phyloP scores from a whole-genome alignment of 1,284 basidiomycete species.

The Heterobasidion occidentale region DNA sequence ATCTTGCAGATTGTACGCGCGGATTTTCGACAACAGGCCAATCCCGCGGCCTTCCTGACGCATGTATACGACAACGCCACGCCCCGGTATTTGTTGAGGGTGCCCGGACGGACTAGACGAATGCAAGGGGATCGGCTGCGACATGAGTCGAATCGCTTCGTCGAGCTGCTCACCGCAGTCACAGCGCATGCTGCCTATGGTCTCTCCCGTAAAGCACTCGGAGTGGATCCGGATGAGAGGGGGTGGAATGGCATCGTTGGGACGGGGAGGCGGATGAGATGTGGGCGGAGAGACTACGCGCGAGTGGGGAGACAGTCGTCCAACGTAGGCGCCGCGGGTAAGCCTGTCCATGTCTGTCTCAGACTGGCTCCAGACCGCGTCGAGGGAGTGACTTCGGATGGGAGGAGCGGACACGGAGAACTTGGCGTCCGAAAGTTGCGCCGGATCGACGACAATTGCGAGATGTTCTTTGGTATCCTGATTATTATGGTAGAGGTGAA shows the following conservation, averaged over 20 bases:
- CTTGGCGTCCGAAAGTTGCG: slow-evolving; percentile 55
- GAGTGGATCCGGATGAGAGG: slow-evolving; percentile 96
- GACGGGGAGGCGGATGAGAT: slow-evolving; percentile 10
- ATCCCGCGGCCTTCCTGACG: slow-evolving; percentile 99
- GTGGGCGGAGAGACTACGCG: slow-evolving; percentile 21
- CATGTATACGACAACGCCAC: slow-evolving; percentile 95
- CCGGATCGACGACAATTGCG: slow-evolving; percentile 92
- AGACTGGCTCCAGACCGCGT: slow-evolving; percentile 77
- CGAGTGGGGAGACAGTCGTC: slow-evolving; percentile 60
- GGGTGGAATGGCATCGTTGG: slow-evolving; percentile 38
- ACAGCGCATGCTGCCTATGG: slow-evolving; percentile 96
- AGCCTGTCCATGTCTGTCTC: slow-evolving; percentile 96
- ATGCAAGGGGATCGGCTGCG: slow-evolving; percentile 54
- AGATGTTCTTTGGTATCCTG: slow-evolving; percentile 92
- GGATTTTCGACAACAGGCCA: slow-evolving; percentile 91
- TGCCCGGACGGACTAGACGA: slow-evolving; percentile 21
- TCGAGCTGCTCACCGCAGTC: slow-evolving; percentile 99
- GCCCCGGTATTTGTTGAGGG: slow-evolving; percentile 53
- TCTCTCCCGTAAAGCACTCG: slow-evolving; percentile 98
- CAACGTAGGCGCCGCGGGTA: slow-evolving; percentile 90
- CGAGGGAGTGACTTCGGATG: slow-evolving; percentile 80
- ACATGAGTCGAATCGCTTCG: slow-evolving; percentile 91
- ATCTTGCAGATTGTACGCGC: slow-evolving; percentile 98
- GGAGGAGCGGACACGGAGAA: slow-evolving; percentile 30
- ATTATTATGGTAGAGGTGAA: slow-evolving; percentile 93